These are phyloP conservation scores for Rhizopus delemar DNA, from an alignment of 371 early-diverging fungal species.

Conservation along the genomic window DNA sequence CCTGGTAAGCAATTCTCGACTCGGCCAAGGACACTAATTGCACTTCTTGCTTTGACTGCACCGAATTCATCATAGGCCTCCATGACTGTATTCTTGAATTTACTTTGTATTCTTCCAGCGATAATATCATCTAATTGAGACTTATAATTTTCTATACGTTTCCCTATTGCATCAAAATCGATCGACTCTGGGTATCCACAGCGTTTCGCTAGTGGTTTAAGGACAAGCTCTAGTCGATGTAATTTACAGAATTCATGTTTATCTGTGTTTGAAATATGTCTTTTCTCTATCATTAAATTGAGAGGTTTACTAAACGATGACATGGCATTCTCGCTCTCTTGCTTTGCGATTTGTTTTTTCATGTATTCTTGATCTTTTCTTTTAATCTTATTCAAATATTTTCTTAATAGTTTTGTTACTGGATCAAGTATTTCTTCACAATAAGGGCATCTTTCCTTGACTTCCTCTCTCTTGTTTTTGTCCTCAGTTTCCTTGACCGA, in stretches of 20 bases:
- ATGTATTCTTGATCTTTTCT: constrained; percentile 20
- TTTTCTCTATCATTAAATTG: constrained; percentile 1
- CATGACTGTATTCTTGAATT: constrained; percentile 36
- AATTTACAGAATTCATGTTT: constrained; percentile 51
- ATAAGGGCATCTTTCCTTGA: constrained; percentile 11
- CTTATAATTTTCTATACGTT: constrained; percentile 31
- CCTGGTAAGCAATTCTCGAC: constrained; percentile 55
- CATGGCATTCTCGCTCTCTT: not conserved
- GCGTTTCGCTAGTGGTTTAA: constrained; percentile 45
- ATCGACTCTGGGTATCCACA: constrained; percentile 48
- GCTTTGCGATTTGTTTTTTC: constrained; percentile 1
- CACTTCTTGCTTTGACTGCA: constrained; percentile 48
- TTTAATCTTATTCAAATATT: constrained; percentile 19
- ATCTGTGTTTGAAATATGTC: constrained; percentile 10
- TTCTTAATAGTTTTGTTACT: constrained; percentile 7
- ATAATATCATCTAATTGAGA: constrained; percentile 45
- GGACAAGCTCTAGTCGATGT: constrained; percentile 46
- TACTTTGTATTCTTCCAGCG: constrained; percentile 25
- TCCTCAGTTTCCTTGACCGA: not conserved
- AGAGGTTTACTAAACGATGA: constrained; percentile 6
- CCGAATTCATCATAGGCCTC: constrained; percentile 47
- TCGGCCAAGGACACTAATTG: constrained; percentile 39
- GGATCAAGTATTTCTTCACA: constrained; percentile 6
- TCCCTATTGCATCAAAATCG: constrained; percentile 35
- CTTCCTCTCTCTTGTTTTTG: not conserved